Evolutionary conservation across 2,329 filamentous ascomycete species (phyloP).

Genomic region (Trichoderma sp.): DNA sequence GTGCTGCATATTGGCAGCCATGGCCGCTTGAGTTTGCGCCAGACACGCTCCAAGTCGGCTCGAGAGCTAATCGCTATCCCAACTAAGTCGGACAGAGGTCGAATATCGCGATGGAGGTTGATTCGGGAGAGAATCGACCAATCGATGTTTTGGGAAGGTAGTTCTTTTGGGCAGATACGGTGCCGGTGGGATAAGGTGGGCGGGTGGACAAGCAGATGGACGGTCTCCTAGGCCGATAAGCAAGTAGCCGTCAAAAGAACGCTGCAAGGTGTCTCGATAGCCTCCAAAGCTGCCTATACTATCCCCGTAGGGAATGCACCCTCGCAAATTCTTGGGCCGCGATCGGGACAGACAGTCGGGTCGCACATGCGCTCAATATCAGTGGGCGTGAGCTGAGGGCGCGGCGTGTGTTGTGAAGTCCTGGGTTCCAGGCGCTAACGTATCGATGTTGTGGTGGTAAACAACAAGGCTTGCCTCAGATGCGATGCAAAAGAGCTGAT

Average conservation of each 20-base stretch:
- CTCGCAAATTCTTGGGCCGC: neutral
- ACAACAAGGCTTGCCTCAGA: neutral
- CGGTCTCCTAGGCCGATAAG: slow-evolving; percentile 21
- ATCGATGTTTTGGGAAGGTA: neutral
- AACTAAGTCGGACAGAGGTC: neutral
- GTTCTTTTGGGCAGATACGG: neutral
- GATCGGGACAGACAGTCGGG: neutral
- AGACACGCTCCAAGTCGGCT: slow-evolving; percentile 25
- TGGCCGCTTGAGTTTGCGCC: slow-evolving; percentile 42
- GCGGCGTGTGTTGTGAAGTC: neutral
- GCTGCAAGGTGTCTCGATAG: slow-evolving; percentile 34
- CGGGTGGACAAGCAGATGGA: neutral
- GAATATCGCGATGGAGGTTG: neutral
- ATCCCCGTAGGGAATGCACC: slow-evolving; percentile 13
- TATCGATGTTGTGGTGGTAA: neutral
- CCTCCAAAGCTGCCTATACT: slow-evolving; percentile 35
- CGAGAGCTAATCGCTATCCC: neutral
- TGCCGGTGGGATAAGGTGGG: neutral
- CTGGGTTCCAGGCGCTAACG: neutral
- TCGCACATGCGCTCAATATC: slow-evolving; percentile 11
- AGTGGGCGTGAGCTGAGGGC: neutral
- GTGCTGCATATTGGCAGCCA: slow-evolving; percentile 61
- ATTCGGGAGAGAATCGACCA: neutral
- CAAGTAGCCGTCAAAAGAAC: slow-evolving; percentile 24
- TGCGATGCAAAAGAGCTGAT: neutral